Base-by-base conservation (phyloP, 352 stramenopile species). In the Globisporangium middletonii region DNA sequence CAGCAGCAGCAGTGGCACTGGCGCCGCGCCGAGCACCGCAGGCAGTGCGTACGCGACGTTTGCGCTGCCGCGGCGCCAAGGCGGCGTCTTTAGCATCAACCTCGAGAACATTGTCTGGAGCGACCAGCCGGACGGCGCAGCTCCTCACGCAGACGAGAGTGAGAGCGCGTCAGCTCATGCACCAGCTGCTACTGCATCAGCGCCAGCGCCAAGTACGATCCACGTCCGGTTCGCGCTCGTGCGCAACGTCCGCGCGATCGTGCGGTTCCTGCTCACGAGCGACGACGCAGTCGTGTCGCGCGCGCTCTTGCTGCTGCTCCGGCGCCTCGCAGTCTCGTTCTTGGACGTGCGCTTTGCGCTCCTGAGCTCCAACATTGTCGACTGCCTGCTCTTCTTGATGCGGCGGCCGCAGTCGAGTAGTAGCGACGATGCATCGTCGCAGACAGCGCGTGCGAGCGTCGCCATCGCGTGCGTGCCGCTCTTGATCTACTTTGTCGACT, bases 61-160 rank as follows among this genome's bases (percentile, higher is more conserved):
- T 2, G 53, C 61, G n/a, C 56, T 67, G 2, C 69, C 69, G 2
- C 66, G 59, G 44, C 65, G 68, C 11, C 72, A 86, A 67, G 79
- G 80, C 27, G 80, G 83, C 9, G 83, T 90, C 18, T 84, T 92
- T 37, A 82, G 71, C 43, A 79, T 93, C 53, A 87, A 83, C 28
- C 58, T 92, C 7, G 79, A 93, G 47, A 86, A 73, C 50, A 93
- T 93, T 58, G 79, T 89, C 8, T 93, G 83, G 83, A 93, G 79
- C 52, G 83, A 93, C 45, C 79, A 90, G 45, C 6, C 59, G 2
- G 55, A 65, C 12, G 53, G 27, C 9, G 28, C 59, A 30, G 70
- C 43, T 15, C n/a, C 55, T 16, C 23, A 23, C 23, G 23, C 23
- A 23, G 67, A 81, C 37, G 64, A 72, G 48, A 69, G 62, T 26